Percentiles rank a stretch among this genome's conserved stretches.
phyloP scores from a whole-genome alignment of 495 filamentous ascomycete species.

The Xylaria longipes region DNA sequence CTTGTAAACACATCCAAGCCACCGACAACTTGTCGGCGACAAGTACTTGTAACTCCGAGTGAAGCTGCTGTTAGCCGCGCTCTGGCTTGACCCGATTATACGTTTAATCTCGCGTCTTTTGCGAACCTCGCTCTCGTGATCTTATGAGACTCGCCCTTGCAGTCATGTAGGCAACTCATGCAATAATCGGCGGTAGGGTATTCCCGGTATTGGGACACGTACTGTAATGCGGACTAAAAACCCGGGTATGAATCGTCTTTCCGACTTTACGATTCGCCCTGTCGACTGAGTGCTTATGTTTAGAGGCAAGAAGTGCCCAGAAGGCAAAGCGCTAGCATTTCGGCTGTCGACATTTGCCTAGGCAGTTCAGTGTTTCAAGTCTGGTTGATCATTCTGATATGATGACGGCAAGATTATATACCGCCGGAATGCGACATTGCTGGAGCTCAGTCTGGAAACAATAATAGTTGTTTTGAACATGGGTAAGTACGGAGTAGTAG shows the following conservation, averaged over 20 bases:
- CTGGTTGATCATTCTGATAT: slow-evolving; percentile 7
- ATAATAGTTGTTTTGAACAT: not conserved
- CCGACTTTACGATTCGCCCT: not conserved
- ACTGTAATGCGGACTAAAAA: not conserved
- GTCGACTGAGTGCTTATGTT: not conserved
- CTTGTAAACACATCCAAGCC: not conserved
- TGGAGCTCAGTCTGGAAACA: not conserved
- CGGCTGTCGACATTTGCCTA: slow-evolving; percentile 15
- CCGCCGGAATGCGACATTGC: slow-evolving; percentile 16
- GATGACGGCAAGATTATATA: slow-evolving; percentile 5
- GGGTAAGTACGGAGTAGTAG: too few species aligned
- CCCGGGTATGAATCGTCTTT: not conserved
- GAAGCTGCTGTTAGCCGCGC: not conserved
- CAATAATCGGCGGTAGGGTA: not conserved
- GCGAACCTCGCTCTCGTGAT: not conserved
- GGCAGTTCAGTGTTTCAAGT: slow-evolving; percentile 20
- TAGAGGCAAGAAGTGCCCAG: not conserved
- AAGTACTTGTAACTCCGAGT: too few species aligned
- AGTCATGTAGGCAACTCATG: not conserved
- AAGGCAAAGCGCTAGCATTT: not conserved
- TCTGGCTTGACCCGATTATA: not conserved
- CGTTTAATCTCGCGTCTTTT: not conserved
- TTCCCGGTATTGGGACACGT: not conserved
- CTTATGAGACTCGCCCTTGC: not conserved
- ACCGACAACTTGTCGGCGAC: too few species aligned